Evolutionary conservation across 352 stramenopile species (phyloP), one percentile per base, ranked within the genome.

Genomic region (Pythium graminicola): DNA sequence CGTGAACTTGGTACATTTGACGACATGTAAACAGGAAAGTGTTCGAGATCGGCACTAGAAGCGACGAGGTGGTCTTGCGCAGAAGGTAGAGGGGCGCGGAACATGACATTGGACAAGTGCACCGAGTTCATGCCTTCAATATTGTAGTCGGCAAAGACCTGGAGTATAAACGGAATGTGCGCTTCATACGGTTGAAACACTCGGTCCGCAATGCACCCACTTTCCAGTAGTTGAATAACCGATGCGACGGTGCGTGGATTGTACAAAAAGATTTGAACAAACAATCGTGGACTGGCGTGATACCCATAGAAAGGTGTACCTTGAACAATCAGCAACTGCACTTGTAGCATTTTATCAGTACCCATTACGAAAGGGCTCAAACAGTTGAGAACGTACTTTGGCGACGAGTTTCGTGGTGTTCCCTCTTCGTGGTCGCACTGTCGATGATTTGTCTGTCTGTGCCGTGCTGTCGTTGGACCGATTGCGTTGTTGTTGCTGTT

Each of bases 111-210:
- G 20, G 67, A 66, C 14, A 95, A 60, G 46, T 81, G 72, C 19
- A 95, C 57, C 9, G 72, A 69, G 58, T 89, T 95, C 84, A 95
- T 95, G n/a, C 88, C 88, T 73, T 95, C 86, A 27, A 97, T 93
- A 32, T 92, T 89, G 67, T 96, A 94, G 60, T 97, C 88, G 1
- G 86, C 83, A 70, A 96, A 95, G 5, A 92, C 70, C 77, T 93
- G 88, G 20, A 96, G 58, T 6, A 95, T 47, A 51, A 95, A 97
- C 23, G 85, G 85, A 10, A 96, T 76, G 51, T 97, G 88, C 1
- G 85, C 78, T 52, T 97, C 88, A 56, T 86, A 96, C 7, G 84
- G 75, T 59, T 96, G 86, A 40, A 96, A 95, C 2, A 62, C 60
- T 5, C 73, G 62, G 45, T 87, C 70, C 16, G 70, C 64, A 45